Percentiles rank a stretch among this genome's conserved stretches.
These are phyloP conservation scores for Aspergillus terreus DNA, from an alignment of 2,329 filamentous ascomycete species.

Conservation along the genomic window DNA sequence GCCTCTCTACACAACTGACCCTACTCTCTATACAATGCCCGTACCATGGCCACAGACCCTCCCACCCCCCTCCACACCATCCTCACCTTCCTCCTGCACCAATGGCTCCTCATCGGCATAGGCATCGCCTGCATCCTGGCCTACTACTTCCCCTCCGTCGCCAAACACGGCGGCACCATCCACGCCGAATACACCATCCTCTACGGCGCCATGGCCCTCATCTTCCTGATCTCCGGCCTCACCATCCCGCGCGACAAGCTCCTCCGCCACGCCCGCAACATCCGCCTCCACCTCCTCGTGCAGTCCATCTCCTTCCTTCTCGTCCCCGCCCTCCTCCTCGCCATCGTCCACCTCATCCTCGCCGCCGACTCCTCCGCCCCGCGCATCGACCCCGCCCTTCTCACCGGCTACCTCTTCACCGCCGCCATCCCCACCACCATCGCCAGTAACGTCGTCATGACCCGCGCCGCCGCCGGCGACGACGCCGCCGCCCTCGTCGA, in stretches of 20 bases:
- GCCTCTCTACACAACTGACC: neutral
- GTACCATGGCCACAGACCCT: neutral
- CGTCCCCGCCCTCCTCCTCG: conserved; percentile 61
- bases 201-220: conserved; percentile 65
- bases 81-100: conserved; percentile 41
- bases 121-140: conserved; percentile 52
- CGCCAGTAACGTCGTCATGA: conserved; percentile 72
- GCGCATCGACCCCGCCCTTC: conserved; percentile 58
- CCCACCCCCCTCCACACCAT: neutral
- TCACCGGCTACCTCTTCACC: conserved; percentile 65
- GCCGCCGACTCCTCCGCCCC: conserved; percentile 40
- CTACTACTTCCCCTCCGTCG: conserved; percentile 50
- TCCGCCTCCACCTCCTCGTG: conserved; percentile 64
- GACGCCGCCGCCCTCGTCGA: conserved; percentile 64
- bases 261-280: conserved; percentile 59
- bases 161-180: conserved; percentile 44
- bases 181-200: conserved; percentile 49
- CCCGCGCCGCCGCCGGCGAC: conserved; percentile 64
- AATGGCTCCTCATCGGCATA: conserved; percentile 65
- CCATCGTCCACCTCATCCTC: conserved; percentile 50
- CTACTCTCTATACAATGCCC: neutral
- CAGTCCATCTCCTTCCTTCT: conserved; percentile 66
- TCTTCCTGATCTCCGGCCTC: conserved; percentile 69
- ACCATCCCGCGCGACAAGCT: conserved; percentile 63
- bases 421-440: conserved; percentile 71